Conservation (phyloP, 176 grass and related monocot species). For the Puya raimondii region DNA sequence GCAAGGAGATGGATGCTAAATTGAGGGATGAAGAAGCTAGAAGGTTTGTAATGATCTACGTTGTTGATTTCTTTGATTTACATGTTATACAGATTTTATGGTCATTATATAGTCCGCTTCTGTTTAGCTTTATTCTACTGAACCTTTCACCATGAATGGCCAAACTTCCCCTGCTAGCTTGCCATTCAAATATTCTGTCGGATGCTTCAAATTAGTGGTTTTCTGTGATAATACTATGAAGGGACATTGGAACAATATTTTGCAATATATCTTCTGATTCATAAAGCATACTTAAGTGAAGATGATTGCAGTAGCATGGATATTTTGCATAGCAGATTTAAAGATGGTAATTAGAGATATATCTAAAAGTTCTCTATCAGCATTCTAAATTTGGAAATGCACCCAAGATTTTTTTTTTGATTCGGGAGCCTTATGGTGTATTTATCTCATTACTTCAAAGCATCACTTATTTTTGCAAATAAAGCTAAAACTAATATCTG, state of each 20-base stretch:
- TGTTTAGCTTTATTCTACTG: background rate
- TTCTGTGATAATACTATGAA: background rate
- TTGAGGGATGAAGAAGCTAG: background rate
- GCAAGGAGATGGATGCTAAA: slow-evolving; percentile 8
- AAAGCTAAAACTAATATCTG: too few relatives aligned
- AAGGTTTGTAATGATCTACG: background rate
- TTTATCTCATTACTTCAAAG: too few relatives aligned
- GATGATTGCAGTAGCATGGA: background rate
- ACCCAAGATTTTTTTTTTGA: too few relatives aligned
- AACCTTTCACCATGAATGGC: background rate
- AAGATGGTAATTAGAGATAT: background rate
- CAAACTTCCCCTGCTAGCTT: background rate
- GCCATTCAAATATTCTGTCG: background rate
- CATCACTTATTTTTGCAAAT: too few relatives aligned
- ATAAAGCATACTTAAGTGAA: background rate
- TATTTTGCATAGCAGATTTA: background rate
- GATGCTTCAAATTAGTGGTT: background rate
- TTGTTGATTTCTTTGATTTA: background rate
- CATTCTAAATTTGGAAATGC: too few relatives aligned
- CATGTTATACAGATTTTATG: background rate
- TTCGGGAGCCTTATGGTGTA: too few relatives aligned
- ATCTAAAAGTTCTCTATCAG: too few relatives aligned
- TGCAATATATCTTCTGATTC: background rate
- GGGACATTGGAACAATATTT: background rate
- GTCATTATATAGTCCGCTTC: background rate